A percentile compares a stretch with the other conserved stretches of the same genome.
Evolutionary conservation across 257 asterid species (phyloP).

Genomic region (Orobanche coerulescens): DNA sequence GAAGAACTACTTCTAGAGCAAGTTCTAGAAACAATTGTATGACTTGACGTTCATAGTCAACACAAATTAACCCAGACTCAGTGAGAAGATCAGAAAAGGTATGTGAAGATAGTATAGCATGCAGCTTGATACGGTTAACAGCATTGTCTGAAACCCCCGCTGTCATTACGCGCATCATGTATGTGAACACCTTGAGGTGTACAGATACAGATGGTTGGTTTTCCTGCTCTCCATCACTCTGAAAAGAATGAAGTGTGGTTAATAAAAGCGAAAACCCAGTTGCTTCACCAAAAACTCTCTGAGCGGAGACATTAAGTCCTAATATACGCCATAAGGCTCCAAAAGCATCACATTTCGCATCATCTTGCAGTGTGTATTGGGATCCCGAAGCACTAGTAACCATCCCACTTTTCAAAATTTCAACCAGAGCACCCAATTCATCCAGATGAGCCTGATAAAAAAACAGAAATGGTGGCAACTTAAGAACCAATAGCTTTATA

Average conservation of each 20-base stretch:
- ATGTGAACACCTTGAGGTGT: slow-evolving; percentile 60
- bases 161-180: slow-evolving; percentile 80
- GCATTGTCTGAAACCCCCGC: slow-evolving; percentile 79
- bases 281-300: slow-evolving; percentile 96
- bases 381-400: slow-evolving; percentile 78
- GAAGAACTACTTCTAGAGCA: slow-evolving; percentile 82
- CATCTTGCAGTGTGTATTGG: slow-evolving; percentile 68
- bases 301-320: slow-evolving; percentile 76
- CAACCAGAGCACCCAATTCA: slow-evolving; percentile 84
- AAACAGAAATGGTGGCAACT: slow-evolving; percentile 15
- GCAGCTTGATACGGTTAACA: slow-evolving; percentile 75
- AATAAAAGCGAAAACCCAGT: slow-evolving; percentile 92
- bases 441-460: slow-evolving; percentile 72
- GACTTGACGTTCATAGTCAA: slow-evolving; percentile 87
- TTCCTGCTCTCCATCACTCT: slow-evolving; percentile 48
- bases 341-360: slow-evolving; percentile 86
- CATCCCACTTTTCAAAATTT: slow-evolving; percentile 90
- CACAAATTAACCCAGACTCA: slow-evolving; percentile 83
- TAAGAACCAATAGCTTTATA: not conserved
- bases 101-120: slow-evolving; percentile 57
- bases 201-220: slow-evolving; percentile 33
- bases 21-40: slow-evolving; percentile 85
- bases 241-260: slow-evolving; percentile 84
- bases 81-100: slow-evolving; percentile 81
- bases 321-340: slow-evolving; percentile 92